Evolutionary conservation across 2,329 filamentous ascomycete species (phyloP).

Genomic region (Akanthomyces lecanii): DNA sequence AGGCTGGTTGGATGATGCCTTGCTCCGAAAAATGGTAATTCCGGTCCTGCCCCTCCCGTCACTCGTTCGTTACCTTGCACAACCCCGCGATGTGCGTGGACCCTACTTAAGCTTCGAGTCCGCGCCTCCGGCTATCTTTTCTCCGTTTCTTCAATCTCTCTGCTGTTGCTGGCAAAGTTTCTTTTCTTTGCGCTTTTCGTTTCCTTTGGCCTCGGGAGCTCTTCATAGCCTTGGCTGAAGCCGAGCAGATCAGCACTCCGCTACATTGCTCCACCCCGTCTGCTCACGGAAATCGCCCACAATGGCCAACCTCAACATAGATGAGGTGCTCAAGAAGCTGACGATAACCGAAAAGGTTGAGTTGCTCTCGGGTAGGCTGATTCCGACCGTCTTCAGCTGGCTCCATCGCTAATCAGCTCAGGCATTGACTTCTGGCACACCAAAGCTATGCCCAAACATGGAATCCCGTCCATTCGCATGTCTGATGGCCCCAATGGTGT

Average conservation of each 20-base stretch:
- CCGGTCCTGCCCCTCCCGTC: neutral
- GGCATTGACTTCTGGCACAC: slow-evolving; percentile 70
- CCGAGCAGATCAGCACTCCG: neutral
- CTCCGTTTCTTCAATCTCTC: neutral
- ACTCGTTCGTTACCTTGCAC: neutral
- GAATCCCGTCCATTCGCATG: slow-evolving; percentile 60
- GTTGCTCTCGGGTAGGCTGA: slow-evolving; percentile 43
- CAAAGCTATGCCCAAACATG: slow-evolving; percentile 53
- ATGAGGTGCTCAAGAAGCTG: slow-evolving; percentile 51
- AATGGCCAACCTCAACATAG: slow-evolving; percentile 52
- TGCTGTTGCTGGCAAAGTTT: neutral
- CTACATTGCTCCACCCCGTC: neutral
- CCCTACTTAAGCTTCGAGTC: slow-evolving; percentile 11
- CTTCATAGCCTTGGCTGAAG: neutral
- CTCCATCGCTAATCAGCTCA: slow-evolving; percentile 21
- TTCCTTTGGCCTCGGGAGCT: neutral
- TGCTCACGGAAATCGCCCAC: slow-evolving; percentile 16
- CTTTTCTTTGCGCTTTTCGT: neutral
- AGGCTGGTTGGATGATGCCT: neutral
- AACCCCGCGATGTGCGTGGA: slow-evolving; percentile 6
- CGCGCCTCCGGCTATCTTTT: neutral
- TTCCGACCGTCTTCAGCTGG: neutral
- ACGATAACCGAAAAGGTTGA: slow-evolving; percentile 50
- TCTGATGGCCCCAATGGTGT: slow-evolving; percentile 69
- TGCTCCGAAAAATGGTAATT: neutral